These are phyloP conservation scores for Sordaria brevicollis DNA, from an alignment of 495 filamentous ascomycete genomes.

Conservation along the genomic window DNA sequence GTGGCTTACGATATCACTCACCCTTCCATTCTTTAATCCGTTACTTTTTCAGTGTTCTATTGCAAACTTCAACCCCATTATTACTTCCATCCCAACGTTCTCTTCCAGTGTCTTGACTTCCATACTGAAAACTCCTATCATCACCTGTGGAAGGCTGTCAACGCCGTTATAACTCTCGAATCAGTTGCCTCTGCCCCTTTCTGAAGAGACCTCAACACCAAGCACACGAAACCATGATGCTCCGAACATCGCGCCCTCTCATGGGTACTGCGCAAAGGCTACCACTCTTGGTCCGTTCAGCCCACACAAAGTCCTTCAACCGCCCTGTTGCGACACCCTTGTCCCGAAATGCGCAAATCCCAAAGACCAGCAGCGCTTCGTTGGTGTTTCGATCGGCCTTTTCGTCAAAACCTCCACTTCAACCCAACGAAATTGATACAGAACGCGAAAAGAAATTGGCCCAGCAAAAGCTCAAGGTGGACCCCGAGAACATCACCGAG, in stretches of 20 bases:
- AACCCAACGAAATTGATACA: conserved; percentile 31
- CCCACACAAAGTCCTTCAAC: neutral
- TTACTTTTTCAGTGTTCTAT: neutral
- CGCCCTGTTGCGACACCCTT: neutral
- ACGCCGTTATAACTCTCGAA: neutral
- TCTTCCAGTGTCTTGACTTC: neutral
- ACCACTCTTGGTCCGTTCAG: conserved; percentile 1
- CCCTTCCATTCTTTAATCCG: neutral
- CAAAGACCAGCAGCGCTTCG: neutral
- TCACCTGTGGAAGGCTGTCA: neutral
- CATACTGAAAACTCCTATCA: too few species aligned
- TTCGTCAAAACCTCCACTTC: conserved; percentile 17
- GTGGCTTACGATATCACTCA: neutral
- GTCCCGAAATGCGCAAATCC: neutral
- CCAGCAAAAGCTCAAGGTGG: conserved; percentile 39
- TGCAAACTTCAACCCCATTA: neutral
- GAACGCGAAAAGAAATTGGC: conserved; percentile 41
- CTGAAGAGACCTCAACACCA: neutral
- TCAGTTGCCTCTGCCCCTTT: neutral
- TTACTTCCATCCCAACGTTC: neutral
- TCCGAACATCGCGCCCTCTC: conserved; percentile 12
- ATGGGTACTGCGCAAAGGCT: conserved; percentile 4
- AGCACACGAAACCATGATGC: conserved; percentile 3
- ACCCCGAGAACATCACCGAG: conserved; percentile 49
- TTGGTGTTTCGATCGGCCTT: neutral